Evolutionary conservation across 306 rosid species (phyloP).

Genomic region (Oemleria cerasiformis): DNA sequence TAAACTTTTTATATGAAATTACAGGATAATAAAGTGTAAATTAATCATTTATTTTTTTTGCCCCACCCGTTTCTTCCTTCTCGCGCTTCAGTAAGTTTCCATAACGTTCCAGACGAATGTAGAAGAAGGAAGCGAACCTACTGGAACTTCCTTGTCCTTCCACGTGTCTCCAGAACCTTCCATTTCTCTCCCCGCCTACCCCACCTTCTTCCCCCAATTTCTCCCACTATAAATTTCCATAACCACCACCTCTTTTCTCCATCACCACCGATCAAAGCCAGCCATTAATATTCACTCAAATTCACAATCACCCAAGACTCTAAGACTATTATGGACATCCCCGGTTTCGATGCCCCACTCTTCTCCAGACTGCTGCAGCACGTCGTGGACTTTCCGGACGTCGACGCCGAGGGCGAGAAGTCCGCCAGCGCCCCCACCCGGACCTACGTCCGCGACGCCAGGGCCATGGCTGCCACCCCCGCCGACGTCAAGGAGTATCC

Average conservation of each 20-base stretch:
- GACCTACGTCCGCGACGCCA: conserved; percentile 72
- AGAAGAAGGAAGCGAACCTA: not conserved
- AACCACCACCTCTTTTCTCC: rapidly evolving
- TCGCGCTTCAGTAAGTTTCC: not conserved
- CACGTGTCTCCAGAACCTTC: conserved; percentile 18
- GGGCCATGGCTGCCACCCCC: conserved; percentile 86
- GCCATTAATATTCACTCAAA: not conserved
- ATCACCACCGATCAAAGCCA: too few relatives aligned
- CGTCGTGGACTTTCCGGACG: conserved; percentile 28
- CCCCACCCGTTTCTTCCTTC: not conserved
- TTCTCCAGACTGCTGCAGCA: conserved; percentile 53
- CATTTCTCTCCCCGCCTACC: too few relatives aligned
- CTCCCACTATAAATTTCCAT: not conserved
- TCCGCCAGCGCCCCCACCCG: conserved; percentile 53
- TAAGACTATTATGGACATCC: conserved; percentile 47
- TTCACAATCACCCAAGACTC: too few relatives aligned
- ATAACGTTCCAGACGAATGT: not conserved
- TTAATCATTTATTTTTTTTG: too few relatives aligned
- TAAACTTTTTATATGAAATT: too few relatives aligned
- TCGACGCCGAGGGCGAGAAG: conserved; percentile 49
- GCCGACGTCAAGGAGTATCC: conserved; percentile 79
- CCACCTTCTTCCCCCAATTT: not conserved
- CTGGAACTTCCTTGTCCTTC: conserved; percentile 21
- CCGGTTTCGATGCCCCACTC: conserved; percentile 67
- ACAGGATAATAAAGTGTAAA: too few relatives aligned